Conservation (phyloP, 805 yeast species). For the Torulaspora maleeae region DNA sequence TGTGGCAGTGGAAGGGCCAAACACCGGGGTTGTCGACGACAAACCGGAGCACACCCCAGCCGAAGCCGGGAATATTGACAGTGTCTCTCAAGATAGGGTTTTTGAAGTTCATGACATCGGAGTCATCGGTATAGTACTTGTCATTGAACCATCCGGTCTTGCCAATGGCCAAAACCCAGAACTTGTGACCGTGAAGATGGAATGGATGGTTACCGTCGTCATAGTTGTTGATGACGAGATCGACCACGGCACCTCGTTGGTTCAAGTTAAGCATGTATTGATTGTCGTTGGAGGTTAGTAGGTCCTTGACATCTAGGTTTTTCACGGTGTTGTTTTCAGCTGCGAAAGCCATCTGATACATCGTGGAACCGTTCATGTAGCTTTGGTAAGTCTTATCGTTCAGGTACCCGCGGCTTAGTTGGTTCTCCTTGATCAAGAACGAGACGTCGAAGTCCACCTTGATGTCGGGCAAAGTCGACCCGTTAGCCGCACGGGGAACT, state of each 20-base stretch:
- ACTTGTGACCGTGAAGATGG: constrained; percentile 51
- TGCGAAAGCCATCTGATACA: constrained; percentile 10
- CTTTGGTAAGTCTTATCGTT: constrained; percentile 26
- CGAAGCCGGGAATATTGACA: constrained; percentile 51
- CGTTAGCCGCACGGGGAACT: constrained; percentile 21
- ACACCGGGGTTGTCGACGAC: constrained; percentile 73
- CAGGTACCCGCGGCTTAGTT: constrained; percentile 27
- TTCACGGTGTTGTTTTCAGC: constrained; percentile 12
- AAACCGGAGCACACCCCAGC: constrained; percentile 54
- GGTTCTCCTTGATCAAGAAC: constrained; percentile 26
- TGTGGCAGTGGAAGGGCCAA: constrained; percentile 81
- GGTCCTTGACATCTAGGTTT: constrained; percentile 8
- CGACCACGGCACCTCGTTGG: constrained; percentile 42
- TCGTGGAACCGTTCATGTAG: constrained; percentile 17
- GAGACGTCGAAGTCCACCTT: constrained; percentile 23
- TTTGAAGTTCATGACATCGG: constrained; percentile 43
- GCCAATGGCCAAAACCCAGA: constrained; percentile 28
- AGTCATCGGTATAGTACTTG: constrained; percentile 36
- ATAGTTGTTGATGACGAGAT: constrained; percentile 58
- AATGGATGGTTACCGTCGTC: constrained; percentile 67
- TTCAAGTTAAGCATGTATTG: constrained; percentile 23
- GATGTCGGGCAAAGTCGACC: constrained; percentile 16
- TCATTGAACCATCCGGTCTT: constrained; percentile 26
- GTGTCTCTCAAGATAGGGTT: constrained; percentile 58
- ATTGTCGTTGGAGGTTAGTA: constrained; percentile 16